phyloP scores from a whole-genome alignment of 305 asterid genomes.

The Galium porrigens region DNA sequence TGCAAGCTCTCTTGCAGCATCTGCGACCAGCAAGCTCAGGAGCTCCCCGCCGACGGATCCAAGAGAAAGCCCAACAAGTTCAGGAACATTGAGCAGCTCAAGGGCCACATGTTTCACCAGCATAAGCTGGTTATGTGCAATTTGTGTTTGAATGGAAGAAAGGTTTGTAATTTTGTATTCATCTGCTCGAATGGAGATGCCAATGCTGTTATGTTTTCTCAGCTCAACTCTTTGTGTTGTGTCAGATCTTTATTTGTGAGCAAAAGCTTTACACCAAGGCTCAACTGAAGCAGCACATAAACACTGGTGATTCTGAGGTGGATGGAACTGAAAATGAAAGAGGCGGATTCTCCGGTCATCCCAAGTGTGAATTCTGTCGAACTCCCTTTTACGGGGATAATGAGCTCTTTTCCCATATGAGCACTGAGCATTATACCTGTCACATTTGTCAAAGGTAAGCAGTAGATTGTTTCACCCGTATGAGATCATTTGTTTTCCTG shows the following conservation, averaged over 20 bases:
- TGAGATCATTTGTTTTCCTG: too few relatives aligned
- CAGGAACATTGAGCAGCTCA: conserved; percentile 82
- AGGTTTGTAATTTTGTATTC: conserved; percentile 31
- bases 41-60: conserved; percentile 31
- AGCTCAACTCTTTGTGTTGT: not conserved
- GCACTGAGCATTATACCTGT: conserved; percentile 89
- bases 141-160: conserved; percentile 92
- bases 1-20: conserved; percentile 89
- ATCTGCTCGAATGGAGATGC: not conserved
- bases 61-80: conserved; percentile 45
- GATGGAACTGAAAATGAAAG: conserved; percentile 98
- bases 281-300: conserved; percentile 66
- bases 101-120: conserved; percentile 71
- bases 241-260: conserved; percentile 82
- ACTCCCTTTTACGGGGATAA: conserved; percentile 88
- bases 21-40: conserved; percentile 47
- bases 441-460: conserved; percentile 81
- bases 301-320: conserved; percentile 84
- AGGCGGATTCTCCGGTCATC: conserved; percentile 95
- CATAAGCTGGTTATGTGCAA: conserved; percentile 80
- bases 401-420: conserved; percentile 80
- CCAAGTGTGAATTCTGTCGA: conserved; percentile 71
- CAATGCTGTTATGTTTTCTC: not conserved
- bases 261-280: conserved; percentile 78
- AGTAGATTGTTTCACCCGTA: not conserved